Base-by-base conservation (phyloP, 108 stramenopile genomes). In the Schizochytrium sp. region DNA sequence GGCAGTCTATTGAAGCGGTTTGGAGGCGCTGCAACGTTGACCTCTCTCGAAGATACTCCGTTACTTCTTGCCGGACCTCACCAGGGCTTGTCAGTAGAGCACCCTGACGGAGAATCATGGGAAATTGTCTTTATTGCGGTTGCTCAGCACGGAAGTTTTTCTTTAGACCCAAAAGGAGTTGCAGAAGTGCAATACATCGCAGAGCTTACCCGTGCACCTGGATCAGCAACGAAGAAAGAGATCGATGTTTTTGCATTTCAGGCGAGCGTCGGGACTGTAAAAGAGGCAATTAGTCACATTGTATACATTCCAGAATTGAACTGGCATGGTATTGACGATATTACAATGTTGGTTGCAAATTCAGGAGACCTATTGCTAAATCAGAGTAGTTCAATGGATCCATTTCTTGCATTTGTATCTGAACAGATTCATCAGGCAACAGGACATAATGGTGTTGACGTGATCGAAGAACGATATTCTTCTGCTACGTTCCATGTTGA, bases 201-300 rank as follows among this genome's bases (percentile, higher is more conserved):
- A 3, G 28, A 69, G 2, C 64, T 69, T 38, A 69, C 64, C 42
- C 64, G 44, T 8, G 64, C 19, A 12, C 42, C 28, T 15, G 64
- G 64, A 38, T 38, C 64, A 7, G 64, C 64, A 0, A 44, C 64
- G 5, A 69, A 69, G 44, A 44, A 38, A 0, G 42, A 69, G 64
- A 44, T 69, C 64, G 12, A 15, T 8, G 64, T 69, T 8, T 44
- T 69, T 5, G 64, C 64, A 38, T 69, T 69, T 69, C 10, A 38
- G 44, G 64, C 12, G 15, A 69, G 64, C 28, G 64, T 69, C 1
- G 28, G 12, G 12, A 69, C 64, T 44, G 15, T 69, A 8, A 38
- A 44, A 44, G 64, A 69, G 64, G 64, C 64, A 8, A 69, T 69
- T 44, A 15, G 15, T 38, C 64, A 69, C 64, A 69, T 69, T 44